These are phyloP conservation scores for Verruconis gallopava DNA, from an alignment of 2,329 filamentous ascomycete species.

Conservation along the genomic window DNA sequence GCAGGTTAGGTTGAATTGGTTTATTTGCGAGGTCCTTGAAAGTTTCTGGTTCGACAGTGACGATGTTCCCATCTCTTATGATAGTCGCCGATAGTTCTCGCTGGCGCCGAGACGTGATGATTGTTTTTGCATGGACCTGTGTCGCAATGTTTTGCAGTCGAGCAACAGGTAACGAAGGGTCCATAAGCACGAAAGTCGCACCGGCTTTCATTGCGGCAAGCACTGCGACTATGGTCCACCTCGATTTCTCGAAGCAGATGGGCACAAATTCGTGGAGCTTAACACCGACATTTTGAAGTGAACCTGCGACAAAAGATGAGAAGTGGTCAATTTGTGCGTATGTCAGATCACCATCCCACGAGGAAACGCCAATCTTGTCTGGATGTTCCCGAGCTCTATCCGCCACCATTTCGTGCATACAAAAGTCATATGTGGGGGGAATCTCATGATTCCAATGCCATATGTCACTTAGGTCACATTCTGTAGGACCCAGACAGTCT, in stretches of 20 bases:
- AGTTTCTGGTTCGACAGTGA: not conserved
- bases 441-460: slow-evolving; percentile 37
- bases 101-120: slow-evolving; percentile 11
- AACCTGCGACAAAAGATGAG: slow-evolving; percentile 13
- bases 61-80: not conserved
- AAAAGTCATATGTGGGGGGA: slow-evolving; percentile 30
- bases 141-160: slow-evolving; percentile 17
- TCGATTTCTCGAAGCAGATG: slow-evolving; percentile 12
- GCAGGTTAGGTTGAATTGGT: not conserved
- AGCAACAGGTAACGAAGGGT: slow-evolving; percentile 15
- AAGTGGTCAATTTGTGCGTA: slow-evolving; percentile 16
- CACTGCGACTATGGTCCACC: slow-evolving; percentile 10
- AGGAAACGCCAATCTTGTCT: slow-evolving; percentile 22
- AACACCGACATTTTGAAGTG: slow-evolving; percentile 13
- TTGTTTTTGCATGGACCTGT: slow-evolving; percentile 15
- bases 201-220: slow-evolving; percentile 13
- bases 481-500: slow-evolving; percentile 3
- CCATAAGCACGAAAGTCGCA: slow-evolving; percentile 17
- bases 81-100: slow-evolving; percentile 1
- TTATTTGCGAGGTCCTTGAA: slow-evolving; percentile 8
- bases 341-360: slow-evolving; percentile 20
- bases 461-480: slow-evolving; percentile 15
- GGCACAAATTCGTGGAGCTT: slow-evolving; percentile 13
- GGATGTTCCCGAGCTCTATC: slow-evolving; percentile 24
- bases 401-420: slow-evolving; percentile 36